Evolutionary conservation across 176 grass and related monocot species (phyloP).

Genomic region (Carex kokanica): DNA sequence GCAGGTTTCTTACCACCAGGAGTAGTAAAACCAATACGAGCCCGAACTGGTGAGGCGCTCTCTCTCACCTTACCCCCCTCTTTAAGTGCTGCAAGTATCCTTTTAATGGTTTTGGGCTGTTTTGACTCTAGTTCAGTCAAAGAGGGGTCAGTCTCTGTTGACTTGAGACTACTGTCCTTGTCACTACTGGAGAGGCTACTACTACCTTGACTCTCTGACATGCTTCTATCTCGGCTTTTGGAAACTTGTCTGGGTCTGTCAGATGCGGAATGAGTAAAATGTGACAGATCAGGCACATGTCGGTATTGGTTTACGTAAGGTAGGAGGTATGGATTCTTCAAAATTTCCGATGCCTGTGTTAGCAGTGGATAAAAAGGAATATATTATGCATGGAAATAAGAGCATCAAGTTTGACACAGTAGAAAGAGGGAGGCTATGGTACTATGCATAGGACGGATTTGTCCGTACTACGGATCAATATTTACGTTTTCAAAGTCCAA

Average conservation of each 20-base stretch:
- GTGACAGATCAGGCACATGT: conserved; percentile 37
- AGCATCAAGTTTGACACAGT: conserved; percentile 26
- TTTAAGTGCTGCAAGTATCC: conserved; percentile 60
- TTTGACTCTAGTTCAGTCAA: conserved; percentile 41
- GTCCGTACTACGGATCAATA: no score
- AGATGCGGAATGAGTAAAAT: conserved; percentile 29
- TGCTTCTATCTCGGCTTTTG: conserved; percentile 50
- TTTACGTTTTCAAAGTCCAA: no score
- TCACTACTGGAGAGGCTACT: conserved; percentile 82
- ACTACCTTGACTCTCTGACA: conserved; percentile 78
- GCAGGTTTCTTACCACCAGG: conserved; percentile 36
- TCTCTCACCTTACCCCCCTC: conserved; percentile 62
- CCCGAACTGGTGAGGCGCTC: conserved; percentile 67
- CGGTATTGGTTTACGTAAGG: conserved; percentile 64
- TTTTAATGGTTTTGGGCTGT: conserved; percentile 72
- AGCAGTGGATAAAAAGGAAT: conserved; percentile 5
- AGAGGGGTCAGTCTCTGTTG: conserved; percentile 36
- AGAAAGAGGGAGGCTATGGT: not conserved
- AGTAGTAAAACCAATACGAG: conserved; percentile 38
- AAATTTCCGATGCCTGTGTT: conserved; percentile 83
- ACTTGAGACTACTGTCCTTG: conserved; percentile 65
- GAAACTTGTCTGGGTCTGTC: conserved; percentile 53
- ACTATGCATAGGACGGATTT: no score
- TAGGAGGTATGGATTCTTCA: conserved; percentile 75
- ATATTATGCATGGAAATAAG: conserved; percentile 16